Evolutionary conservation across 768 basidiomycete genomes (phyloP).

Genomic region (Asterophora parasitica): DNA sequence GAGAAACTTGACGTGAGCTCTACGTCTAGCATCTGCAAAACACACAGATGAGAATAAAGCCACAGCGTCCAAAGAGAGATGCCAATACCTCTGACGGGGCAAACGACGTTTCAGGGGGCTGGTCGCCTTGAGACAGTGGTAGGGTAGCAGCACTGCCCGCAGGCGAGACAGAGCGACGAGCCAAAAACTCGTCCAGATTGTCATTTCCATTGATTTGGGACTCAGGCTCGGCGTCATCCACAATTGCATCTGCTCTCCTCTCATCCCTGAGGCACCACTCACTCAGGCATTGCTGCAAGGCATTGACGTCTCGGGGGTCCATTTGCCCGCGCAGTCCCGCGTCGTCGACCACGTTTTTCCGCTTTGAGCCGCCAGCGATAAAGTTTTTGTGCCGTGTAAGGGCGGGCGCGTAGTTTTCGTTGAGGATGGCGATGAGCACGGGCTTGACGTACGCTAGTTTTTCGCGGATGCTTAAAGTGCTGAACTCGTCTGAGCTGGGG

Average conservation of each 20-base stretch:
- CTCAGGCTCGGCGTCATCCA: conserved; percentile 11
- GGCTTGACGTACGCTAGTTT: conserved; percentile 68
- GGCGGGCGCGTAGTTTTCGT: conserved; percentile 51
- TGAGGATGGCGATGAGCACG: conserved; percentile 55
- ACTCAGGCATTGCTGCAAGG: conserved; percentile 29
- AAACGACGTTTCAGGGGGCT: conserved; percentile 24
- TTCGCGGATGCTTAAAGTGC: conserved; percentile 41
- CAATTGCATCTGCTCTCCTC: conserved; percentile 9
- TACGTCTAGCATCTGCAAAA: background rate
- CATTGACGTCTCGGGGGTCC: conserved; percentile 33
- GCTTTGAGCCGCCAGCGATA: conserved; percentile 51
- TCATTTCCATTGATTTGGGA: background rate
- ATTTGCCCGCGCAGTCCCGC: conserved; percentile 37
- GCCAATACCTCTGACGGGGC: background rate
- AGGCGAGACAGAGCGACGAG: background rate
- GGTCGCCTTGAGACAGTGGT: conserved; percentile 15
- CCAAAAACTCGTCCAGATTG: background rate
- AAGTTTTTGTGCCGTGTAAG: conserved; percentile 44
- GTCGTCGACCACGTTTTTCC: conserved; percentile 33
- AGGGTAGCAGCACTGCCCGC: conserved; percentile 13
- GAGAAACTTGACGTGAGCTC: conserved; percentile 4
- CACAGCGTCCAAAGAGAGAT: background rate
- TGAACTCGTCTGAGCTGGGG: conserved; percentile 40
- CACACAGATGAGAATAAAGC: background rate
- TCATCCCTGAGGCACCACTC: conserved; percentile 41